Evolutionary conservation across 106 monocot species (phyloP).

Genomic region (Dioscorea dumetorum): DNA sequence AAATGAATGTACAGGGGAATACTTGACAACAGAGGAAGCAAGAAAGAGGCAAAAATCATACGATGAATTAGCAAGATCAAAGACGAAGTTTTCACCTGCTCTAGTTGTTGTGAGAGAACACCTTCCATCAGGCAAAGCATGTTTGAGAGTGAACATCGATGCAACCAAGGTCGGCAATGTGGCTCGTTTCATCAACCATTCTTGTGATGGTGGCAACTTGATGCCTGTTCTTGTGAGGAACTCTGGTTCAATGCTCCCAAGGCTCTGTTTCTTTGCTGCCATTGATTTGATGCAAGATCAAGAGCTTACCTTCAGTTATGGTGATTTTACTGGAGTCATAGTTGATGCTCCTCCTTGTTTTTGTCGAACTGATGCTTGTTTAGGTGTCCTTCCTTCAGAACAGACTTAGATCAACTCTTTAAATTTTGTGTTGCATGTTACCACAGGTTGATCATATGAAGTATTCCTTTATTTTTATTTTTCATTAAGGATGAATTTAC

Average conservation of each 20-base stretch:
- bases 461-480: no score
- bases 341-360: slow-evolving; percentile 48
- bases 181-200: slow-evolving; percentile 90
- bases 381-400: slow-evolving; percentile 71
- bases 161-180: slow-evolving; percentile 75
- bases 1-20: slow-evolving; percentile 44
- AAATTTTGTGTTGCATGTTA: no score
- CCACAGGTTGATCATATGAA: no score
- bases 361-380: slow-evolving; percentile 57
- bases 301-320: slow-evolving; percentile 85
- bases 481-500: no score
- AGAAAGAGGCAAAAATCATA: slow-evolving; percentile 48
- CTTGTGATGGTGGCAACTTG: slow-evolving; percentile 91
- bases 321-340: slow-evolving; percentile 16
- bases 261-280: slow-evolving; percentile 85
- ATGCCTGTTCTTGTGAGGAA: slow-evolving; percentile 47
- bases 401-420: slow-evolving; percentile 31
- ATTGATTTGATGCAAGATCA: slow-evolving; percentile 51
- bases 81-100: slow-evolving; percentile 36
- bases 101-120: slow-evolving; percentile 87
- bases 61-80: slow-evolving; percentile 35
- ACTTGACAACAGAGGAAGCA: slow-evolving; percentile 72
- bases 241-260: slow-evolving; percentile 66
- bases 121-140: slow-evolving; percentile 81
- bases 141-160: slow-evolving; percentile 82